phyloP scores from a whole-genome alignment of 202 grass and related monocot genomes.

The Carex arenaria region DNA sequence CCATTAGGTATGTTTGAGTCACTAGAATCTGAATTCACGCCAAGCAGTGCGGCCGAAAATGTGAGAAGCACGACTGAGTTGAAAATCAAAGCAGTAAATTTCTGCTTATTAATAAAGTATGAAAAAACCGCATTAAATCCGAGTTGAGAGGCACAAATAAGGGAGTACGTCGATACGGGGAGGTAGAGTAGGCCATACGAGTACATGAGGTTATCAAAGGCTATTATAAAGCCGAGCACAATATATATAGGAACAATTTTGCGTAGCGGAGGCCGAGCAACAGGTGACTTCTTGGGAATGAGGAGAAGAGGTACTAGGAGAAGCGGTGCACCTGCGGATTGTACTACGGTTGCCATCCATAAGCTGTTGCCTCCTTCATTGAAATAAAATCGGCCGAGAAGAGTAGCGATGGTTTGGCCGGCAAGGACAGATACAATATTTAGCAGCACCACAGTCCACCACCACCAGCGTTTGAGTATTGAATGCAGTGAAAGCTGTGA shows the following conservation, averaged over 20 bases:
- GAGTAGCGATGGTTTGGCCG: slow-evolving; percentile 32
- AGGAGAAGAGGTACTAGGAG: slow-evolving; percentile 26
- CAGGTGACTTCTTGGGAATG: neutral
- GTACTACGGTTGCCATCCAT: slow-evolving; percentile 43
- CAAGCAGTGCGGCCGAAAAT: slow-evolving; percentile 36
- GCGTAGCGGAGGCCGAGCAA: neutral
- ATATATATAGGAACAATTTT: slow-evolving; percentile 36
- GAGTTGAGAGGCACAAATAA: slow-evolving; percentile 36
- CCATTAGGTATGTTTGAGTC: neutral
- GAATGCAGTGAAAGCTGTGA: neutral
- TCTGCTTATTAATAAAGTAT: slow-evolving; percentile 42
- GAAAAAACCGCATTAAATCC: slow-evolving; percentile 48
- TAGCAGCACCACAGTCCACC: slow-evolving; percentile 30
- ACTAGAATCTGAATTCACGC: slow-evolving; percentile 18
- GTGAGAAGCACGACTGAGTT: slow-evolving; percentile 46
- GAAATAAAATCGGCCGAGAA: slow-evolving; percentile 45
- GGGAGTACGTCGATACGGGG: slow-evolving; percentile 55
- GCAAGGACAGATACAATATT: slow-evolving; percentile 28
- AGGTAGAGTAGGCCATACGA: slow-evolving; percentile 50
- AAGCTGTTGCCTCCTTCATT: slow-evolving; percentile 45
- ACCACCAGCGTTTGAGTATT: neutral
- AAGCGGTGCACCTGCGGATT: slow-evolving; percentile 33
- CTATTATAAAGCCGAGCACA: slow-evolving; percentile 27
- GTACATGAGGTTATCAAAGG: slow-evolving; percentile 43
- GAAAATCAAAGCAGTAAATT: slow-evolving; percentile 39